Evolutionary conservation across 2,329 filamentous ascomycete genomes (phyloP).

Genomic region (Apiospora aurea): DNA sequence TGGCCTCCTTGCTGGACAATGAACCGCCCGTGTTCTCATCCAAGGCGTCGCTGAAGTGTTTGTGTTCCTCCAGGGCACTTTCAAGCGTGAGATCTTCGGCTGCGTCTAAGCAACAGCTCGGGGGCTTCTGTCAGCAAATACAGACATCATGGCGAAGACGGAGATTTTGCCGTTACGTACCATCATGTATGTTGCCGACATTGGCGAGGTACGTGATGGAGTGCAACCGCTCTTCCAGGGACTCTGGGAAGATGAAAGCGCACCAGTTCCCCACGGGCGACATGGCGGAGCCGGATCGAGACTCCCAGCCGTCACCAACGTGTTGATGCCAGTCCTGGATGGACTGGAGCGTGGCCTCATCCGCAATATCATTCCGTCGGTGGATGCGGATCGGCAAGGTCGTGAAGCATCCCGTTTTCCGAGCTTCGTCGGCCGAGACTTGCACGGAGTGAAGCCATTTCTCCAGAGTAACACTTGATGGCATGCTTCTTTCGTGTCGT

Average conservation of each 20-base stretch:
- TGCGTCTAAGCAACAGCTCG: neutral
- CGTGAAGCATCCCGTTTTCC: no score
- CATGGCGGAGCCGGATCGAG: neutral
- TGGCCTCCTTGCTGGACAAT: neutral
- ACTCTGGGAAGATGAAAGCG: neutral
- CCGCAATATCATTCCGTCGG: neutral
- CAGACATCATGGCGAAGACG: neutral
- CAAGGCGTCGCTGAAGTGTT: neutral
- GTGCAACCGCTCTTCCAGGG: neutral
- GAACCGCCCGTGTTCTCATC: neutral
- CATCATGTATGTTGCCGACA: neutral
- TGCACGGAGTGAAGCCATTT: neutral
- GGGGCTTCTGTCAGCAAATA: neutral
- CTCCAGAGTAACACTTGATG: neutral
- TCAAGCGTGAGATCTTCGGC: neutral
- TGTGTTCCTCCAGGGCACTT: neutral
- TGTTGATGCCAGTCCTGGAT: neutral
- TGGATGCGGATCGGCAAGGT: neutral
- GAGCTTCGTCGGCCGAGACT: neutral
- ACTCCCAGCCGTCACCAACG: neutral
- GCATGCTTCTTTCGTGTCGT: neutral
- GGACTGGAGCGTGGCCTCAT: neutral
- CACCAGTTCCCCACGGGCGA: neutral
- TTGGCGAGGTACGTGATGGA: neutral
- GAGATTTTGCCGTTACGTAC: neutral